Percentiles rank a stretch among this genome's conserved stretches.
phyloP scores from a whole-genome alignment of 1,284 basidiomycete species.

The Heterobasidion irregulare region DNA sequence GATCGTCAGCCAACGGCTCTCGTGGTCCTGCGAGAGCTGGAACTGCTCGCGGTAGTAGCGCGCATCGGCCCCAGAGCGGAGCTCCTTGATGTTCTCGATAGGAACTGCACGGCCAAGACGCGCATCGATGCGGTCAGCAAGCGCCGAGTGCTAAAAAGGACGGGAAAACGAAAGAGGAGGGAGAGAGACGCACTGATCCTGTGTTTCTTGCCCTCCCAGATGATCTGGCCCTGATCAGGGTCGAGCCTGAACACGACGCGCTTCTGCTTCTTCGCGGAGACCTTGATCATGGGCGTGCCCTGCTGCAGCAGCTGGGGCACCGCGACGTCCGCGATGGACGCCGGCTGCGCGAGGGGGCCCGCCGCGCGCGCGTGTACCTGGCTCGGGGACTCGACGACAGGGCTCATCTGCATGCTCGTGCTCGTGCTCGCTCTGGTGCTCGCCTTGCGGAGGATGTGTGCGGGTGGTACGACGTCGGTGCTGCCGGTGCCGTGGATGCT shows the following conservation, averaged over 20 bases:
- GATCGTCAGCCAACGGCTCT: constrained; percentile 72
- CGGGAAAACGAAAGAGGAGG: background rate
- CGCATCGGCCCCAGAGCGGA: constrained; percentile 74
- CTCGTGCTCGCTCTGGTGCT: constrained; percentile 10
- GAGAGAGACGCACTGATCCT: constrained; percentile 54
- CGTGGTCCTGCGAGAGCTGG: constrained; percentile 51
- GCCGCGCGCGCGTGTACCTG: background rate
- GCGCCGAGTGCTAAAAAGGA: background rate
- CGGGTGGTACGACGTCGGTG: background rate
- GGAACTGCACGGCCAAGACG: constrained; percentile 45
- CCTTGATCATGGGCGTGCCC: constrained; percentile 79
- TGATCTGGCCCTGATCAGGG: constrained; percentile 71
- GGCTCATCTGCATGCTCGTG: constrained; percentile 14
- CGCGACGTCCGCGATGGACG: constrained; percentile 25
- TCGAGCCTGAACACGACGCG: constrained; percentile 70
- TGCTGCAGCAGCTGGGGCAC: constrained; percentile 46
- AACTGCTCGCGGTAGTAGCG: constrained; percentile 76
- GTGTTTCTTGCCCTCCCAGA: constrained; percentile 78
- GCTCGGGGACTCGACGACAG: background rate
- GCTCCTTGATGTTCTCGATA: constrained; percentile 87
- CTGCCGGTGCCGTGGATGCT: background rate
- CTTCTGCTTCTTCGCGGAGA: constrained; percentile 81
- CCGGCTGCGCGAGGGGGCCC: constrained; percentile 9
- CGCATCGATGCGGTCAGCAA: background rate
- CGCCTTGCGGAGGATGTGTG: background rate